A percentile compares a stretch with the other conserved stretches of the same genome.
These are phyloP conservation scores for Podospora pseudopauciseta DNA, from an alignment of 495 filamentous ascomycete genomes.

Conservation along the genomic window DNA sequence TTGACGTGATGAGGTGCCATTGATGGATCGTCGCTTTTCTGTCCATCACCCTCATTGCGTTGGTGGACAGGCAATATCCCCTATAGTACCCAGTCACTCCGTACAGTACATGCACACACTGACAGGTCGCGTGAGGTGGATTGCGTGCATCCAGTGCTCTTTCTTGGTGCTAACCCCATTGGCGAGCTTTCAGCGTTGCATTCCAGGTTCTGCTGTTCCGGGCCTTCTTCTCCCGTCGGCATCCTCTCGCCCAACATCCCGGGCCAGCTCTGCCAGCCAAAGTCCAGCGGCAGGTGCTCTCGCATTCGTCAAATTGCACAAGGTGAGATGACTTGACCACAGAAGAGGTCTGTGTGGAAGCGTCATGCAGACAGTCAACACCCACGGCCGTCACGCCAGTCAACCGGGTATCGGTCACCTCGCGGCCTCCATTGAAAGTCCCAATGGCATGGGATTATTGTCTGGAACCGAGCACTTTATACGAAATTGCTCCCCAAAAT, in stretches of 20 bases:
- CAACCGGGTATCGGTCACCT: neutral
- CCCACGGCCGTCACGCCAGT: neutral
- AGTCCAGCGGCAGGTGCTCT: neutral
- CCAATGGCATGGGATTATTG: neutral
- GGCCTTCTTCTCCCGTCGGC: constrained; percentile 2
- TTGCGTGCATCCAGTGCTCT: no score
- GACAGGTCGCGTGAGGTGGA: no score
- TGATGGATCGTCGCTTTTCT: neutral
- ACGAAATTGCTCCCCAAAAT: constrained; percentile 3
- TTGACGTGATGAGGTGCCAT: neutral
- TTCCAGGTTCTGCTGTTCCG: constrained; percentile 8
- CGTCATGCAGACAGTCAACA: neutral
- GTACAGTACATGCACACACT: no score
- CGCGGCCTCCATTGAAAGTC: neutral
- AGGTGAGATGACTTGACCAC: neutral
- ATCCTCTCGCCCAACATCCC: neutral
- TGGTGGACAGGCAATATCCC: neutral
- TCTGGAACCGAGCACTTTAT: constrained; percentile 8
- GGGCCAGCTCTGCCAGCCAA: neutral
- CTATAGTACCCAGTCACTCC: no score
- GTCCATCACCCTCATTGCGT: neutral
- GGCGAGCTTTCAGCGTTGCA: constrained; percentile 8
- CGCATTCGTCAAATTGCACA: neutral
- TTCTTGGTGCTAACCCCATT: neutral
- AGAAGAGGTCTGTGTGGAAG: neutral